Conservation (phyloP, 805 yeast species). For the Saturnispora bothae region DNA sequence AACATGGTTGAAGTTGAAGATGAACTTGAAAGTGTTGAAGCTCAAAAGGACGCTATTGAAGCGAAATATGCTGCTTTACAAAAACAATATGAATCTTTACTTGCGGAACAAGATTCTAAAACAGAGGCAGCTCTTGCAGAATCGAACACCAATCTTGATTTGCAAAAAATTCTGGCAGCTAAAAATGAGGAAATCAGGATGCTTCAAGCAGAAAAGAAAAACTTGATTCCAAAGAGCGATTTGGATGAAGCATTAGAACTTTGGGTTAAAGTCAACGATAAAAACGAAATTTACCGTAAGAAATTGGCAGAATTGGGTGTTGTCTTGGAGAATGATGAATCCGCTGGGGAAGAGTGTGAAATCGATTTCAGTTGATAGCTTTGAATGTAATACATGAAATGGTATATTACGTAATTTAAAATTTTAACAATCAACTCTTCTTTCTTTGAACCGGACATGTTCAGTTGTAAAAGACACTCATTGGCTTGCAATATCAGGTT, state of each 20-base stretch:
- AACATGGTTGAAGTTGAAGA: background rate
- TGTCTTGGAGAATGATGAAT: conserved; percentile 9
- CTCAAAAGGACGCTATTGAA: background rate
- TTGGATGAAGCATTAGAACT: conserved; percentile 12
- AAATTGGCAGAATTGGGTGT: conserved; percentile 6
- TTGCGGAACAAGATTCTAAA: background rate
- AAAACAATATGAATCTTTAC: background rate
- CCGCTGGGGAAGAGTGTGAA: conserved; percentile 6
- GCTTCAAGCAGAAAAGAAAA: too few species aligned
- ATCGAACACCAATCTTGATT: too few species aligned
- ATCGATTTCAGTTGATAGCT: too few species aligned
- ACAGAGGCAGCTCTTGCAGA: background rate
- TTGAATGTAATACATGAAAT: too few species aligned
- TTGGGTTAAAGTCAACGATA: conserved; percentile 11
- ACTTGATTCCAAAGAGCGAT: conserved; percentile 6
- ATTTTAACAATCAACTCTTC: background rate
- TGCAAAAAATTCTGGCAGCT: background rate
- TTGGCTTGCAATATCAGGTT: too few species aligned
- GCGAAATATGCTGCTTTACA: background rate
- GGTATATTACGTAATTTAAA: background rate
- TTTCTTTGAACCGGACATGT: too few species aligned
- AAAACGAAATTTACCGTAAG: conserved; percentile 9
- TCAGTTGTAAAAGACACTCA: too few species aligned
- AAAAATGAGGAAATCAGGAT: too few species aligned
- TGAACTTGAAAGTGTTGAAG: background rate